Evolutionary conservation across 768 basidiomycete genomes (phyloP), one percentile per base, ranked within the genome.

Genomic region (Tephrocybe rancida): DNA sequence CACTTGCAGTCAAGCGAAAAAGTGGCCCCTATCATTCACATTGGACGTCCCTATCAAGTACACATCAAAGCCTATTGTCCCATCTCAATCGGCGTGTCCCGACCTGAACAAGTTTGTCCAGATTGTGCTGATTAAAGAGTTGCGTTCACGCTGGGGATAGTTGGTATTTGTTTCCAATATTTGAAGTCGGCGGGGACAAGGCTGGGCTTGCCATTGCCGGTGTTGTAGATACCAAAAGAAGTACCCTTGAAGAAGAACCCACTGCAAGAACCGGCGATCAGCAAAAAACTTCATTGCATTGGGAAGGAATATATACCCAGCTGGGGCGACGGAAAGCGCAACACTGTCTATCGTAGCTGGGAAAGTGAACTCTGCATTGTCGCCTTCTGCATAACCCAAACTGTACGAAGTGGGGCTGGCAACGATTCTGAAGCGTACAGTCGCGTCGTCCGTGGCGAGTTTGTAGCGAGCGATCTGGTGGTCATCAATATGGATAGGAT

Each of bases 211-310:
- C 71, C 72, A 48, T 69, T 73, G 18, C 74, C 73, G 0, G 73
- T 73, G 52, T 69, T 73, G 55, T 76, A 76, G 5, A 71, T 53
- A 1, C 69, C 73, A 41, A 73, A 74, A 2, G 71, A 58, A 14
- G 70, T 60, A 2, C 73, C 74, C 54, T 72, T 72, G 64, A 72
- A 76, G 52, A 69, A 71, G 57, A 71, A 72, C 8, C 66, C 70
- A 10, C 74, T 75, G 48, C 24, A 37, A 5, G 29, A 16, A 22
- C 6, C n/a, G 7, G 19, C 6, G 9, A 22, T 41, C 7, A 5
- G n/a, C 6, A 19, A 3, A 41, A 19, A 19, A 13, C 5, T 9
- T 13, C 6, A 21, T 21, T 3, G 5, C n/a, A 21, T n/a, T 6
- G 39, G 39, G 21, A 32, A 21, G 27, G 24, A 27, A 34, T n/a